Evolutionary conservation across 306 rosid genomes (phyloP).

Genomic region (Malus orientalis): DNA sequence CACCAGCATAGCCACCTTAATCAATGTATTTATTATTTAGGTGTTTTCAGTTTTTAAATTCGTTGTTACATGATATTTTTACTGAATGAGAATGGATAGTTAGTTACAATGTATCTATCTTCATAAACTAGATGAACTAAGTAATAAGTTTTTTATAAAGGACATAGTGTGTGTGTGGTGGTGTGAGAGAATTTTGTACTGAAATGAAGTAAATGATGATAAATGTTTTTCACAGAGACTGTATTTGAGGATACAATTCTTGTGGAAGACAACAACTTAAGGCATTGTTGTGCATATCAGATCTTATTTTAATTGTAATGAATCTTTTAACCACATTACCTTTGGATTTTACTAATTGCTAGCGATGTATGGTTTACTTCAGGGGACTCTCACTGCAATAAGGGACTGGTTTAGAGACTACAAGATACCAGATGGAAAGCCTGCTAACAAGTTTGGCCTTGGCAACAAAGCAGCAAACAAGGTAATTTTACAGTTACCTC

Average conservation of each 20-base stretch:
- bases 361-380: constrained; percentile 13
- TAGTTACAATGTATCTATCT: neutral
- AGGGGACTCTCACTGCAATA: constrained; percentile 92
- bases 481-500: constrained; percentile 30
- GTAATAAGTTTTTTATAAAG: neutral
- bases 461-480: constrained; percentile 77
- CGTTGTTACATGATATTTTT: neutral
- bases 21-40: neutral
- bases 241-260: neutral
- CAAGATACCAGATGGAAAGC: constrained; percentile 95
- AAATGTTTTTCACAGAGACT: neutral
- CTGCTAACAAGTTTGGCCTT: constrained; percentile 91
- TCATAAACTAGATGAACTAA: neutral
- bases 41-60: neutral
- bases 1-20: neutral
- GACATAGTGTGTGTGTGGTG: neutral
- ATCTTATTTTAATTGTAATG: neutral
- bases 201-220: neutral
- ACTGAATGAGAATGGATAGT: neutral
- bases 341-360: neutral
- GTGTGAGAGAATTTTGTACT: too few species aligned
- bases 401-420: constrained; percentile 96
- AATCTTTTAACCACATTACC: neutral
- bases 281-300: neutral
- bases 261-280: neutral